Conservation (phyloP, 2,329 filamentous ascomycete genomes). For the Ophiostoma himal-ulmi region DNA sequence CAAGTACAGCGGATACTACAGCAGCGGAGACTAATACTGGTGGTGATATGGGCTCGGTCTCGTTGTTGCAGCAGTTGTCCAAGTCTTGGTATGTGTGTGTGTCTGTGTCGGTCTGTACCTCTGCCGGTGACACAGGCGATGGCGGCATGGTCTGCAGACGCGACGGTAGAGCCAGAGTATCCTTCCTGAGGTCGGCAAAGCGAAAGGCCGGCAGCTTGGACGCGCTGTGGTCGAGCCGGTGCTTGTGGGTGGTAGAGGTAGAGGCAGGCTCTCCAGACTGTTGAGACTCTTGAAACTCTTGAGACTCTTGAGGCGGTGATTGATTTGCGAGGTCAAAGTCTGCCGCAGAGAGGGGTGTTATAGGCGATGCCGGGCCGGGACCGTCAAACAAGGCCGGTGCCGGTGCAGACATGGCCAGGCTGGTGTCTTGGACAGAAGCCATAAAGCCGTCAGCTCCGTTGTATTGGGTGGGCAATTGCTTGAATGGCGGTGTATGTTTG, state of each 20-base stretch:
- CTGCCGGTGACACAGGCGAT: constrained; percentile 37
- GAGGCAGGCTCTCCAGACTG: background rate
- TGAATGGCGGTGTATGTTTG: background rate
- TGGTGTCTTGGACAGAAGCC: background rate
- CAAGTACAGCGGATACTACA: constrained; percentile 13
- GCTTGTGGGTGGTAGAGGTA: constrained; percentile 25
- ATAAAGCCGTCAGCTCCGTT: background rate
- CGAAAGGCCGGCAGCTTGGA: constrained; percentile 53
- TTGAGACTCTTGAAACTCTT: background rate
- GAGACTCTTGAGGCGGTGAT: background rate
- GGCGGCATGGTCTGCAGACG: constrained; percentile 37
- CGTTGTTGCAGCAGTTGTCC: background rate
- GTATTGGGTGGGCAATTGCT: background rate
- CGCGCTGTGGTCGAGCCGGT: constrained; percentile 49
- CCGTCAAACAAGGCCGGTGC: background rate
- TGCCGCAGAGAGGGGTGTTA: background rate
- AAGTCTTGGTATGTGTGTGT: background rate
- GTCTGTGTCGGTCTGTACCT: background rate
- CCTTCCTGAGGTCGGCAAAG: constrained; percentile 44
- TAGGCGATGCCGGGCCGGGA: background rate
- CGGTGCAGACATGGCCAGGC: background rate
- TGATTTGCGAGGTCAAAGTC: background rate
- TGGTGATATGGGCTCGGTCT: constrained; percentile 5
- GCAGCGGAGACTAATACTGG: background rate
- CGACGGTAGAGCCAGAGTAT: constrained; percentile 33